Percentiles rank a stretch among this genome's conserved stretches.
Evolutionary conservation across 176 grass and related monocot genomes (phyloP).

Genomic region (Avena insularis): DNA sequence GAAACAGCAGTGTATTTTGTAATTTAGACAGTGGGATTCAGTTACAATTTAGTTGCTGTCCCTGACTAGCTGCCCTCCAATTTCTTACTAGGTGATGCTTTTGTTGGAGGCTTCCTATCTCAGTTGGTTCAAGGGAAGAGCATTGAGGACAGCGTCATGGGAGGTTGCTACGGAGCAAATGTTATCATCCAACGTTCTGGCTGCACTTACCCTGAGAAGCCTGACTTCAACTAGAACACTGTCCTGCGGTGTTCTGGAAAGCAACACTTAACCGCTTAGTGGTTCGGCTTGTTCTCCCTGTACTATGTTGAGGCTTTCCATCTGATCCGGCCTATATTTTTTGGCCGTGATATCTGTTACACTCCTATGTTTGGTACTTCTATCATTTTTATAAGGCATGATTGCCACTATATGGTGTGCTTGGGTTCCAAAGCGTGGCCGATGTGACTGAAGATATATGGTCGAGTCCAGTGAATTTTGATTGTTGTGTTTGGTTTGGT

Average conservation of each 20-base stretch:
- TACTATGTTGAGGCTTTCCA: constrained; percentile 50
- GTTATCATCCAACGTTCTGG: constrained; percentile 89
- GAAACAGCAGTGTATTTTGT: not conserved
- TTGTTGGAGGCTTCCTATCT: constrained; percentile 96
- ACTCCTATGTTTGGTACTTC: not conserved
- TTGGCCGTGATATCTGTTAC: constrained; percentile 39
- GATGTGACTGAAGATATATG: not conserved
- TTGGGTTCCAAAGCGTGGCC: not conserved
- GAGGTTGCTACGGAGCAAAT: constrained; percentile 85
- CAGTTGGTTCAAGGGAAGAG: constrained; percentile 83
- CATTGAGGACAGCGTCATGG: constrained; percentile 77
- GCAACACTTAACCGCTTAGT: constrained; percentile 24
- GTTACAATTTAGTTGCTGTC: not conserved
- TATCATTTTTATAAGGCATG: constrained; percentile 50
- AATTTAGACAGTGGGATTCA: not conserved
- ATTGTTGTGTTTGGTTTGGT: not conserved
- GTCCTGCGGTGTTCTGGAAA: not conserved
- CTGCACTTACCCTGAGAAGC: constrained; percentile 97
- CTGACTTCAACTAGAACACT: constrained; percentile 73
- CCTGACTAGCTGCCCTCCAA: not conserved
- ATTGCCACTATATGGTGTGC: constrained; percentile 38
- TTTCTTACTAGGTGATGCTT: constrained; percentile 73
- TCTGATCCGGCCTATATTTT: constrained; percentile 42
- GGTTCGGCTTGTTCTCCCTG: constrained; percentile 40
- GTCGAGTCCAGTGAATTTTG: not conserved